Base-by-base conservation (phyloP, 2,329 filamentous ascomycete genomes). In the Penicillium sp. region DNA sequence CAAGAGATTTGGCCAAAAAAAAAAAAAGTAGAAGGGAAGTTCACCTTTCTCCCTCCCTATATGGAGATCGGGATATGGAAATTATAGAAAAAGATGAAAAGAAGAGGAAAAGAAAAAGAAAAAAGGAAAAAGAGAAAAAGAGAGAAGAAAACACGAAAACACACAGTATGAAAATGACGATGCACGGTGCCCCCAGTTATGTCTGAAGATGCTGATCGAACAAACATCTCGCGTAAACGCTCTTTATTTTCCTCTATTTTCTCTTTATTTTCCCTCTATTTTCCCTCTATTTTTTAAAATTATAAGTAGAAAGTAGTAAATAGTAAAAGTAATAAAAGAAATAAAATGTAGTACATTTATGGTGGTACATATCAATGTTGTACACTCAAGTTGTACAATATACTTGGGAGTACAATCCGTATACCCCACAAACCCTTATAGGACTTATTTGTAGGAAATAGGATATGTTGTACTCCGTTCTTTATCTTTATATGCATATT, bases 191-290 rank as follows among this genome's bases (percentile, higher is more conserved):
- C 50, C 50, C 50, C 18, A n/a, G 34, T 38, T 31, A 50, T 14
- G 56, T 57, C 32, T 57, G 55, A 57, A 58, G 52, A 57, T 55
- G 55, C 55, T 48, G 55, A 57, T 55, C 51, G 57, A 55, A 42
- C 38, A 38, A 46, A 47, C 45, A 51, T 42, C 29, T 45, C 34
- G 47, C 48, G 47, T 50, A 45, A 48, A 53, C 29, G 2, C 5
- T 18, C 13, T 29, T 1, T 18, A 8, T 2, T 26, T 24, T 4
- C 22, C 8, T 26, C 24, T 7, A 5, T 22, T 20, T 38, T 8
- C 16, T 18, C 13, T 29, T 1, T 18, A 8, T 2, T 26, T 24
- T 4, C 22, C 8, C n/a, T 26, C 24, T 7, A 5, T 22, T 20
- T 38, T 8, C 16, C n/a, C n/a, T n/a, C 6, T 22, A 13, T 14